These are phyloP conservation scores for Nidularia pulvinata DNA, from an alignment of 768 basidiomycete species.

Conservation along the genomic window DNA sequence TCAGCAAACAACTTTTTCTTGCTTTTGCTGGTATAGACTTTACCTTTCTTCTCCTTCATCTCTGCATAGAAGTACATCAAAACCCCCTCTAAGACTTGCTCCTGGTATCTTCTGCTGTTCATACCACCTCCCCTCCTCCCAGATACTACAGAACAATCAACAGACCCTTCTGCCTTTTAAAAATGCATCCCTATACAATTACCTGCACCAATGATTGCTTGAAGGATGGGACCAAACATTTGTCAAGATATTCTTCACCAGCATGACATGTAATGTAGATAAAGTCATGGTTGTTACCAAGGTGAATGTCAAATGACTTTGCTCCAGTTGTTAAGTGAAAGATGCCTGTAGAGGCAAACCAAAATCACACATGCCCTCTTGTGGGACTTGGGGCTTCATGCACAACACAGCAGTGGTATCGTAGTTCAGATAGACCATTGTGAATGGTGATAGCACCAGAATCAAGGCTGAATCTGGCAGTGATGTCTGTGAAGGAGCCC, in stretches of 20 bases:
- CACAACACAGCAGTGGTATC: no score
- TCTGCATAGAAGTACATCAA: constrained; percentile 6
- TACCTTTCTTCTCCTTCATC: background rate
- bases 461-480: no score
- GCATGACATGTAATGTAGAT: constrained; percentile 10
- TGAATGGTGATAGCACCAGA: no score
- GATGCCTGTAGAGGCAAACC: no score
- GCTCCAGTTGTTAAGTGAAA: no score
- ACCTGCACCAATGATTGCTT: constrained; percentile 19
- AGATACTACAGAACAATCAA: constrained; percentile 22
- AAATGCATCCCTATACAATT: constrained; percentile 26
- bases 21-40: constrained; percentile 3
- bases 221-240: constrained; percentile 16
- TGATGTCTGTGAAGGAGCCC: no score
- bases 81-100: constrained; percentile 19
- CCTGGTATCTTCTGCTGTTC: constrained; percentile 13
- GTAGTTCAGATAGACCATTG: no score
- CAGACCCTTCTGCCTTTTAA: constrained; percentile 17
- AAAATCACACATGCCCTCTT: no score
- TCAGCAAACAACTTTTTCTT: constrained; percentile 12
- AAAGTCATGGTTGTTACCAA: constrained; percentile 7
- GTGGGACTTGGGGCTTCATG: no score
- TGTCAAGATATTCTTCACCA: no score
- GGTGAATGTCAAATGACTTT: constrained; percentile 16
- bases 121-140: constrained; percentile 20